A percentile compares a stretch with the other conserved stretches of the same genome.
Conservation (phyloP, 208 protist genomes). For the Leishmania amazonensis region DNA sequence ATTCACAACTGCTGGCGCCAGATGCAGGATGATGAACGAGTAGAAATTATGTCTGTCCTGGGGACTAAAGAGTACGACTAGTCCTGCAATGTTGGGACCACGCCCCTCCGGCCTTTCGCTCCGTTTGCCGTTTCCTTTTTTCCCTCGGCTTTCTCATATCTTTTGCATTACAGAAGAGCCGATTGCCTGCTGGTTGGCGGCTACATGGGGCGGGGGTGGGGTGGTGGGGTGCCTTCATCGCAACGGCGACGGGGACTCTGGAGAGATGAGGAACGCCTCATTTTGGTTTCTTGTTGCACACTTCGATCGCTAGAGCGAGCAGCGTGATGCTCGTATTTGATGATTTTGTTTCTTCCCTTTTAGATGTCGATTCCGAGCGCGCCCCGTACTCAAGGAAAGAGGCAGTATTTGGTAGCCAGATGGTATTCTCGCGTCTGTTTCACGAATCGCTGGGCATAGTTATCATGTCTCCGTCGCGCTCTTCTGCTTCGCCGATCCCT, state of each 20-base stretch:
- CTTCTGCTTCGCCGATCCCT: not conserved
- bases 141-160: not conserved
- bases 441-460: not conserved
- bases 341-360: not conserved
- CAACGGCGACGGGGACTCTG: not conserved
- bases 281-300: not conserved
- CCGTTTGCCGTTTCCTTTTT: not conserved
- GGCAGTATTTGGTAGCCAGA: not conserved
- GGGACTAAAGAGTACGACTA: conserved; percentile 38
- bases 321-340: not conserved
- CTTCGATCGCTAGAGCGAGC: not conserved
- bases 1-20: conserved; percentile 82
- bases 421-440: not conserved
- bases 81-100: not conserved
- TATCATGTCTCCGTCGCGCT: not conserved
- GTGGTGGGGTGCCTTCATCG: not conserved
- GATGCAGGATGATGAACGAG: conserved; percentile 85
- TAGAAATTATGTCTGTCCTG: conserved; percentile 78
- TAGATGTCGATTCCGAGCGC: not conserved
- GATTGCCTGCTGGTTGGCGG: not conserved
- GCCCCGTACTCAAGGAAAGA: not conserved
- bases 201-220: not conserved
- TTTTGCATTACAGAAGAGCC: not conserved
- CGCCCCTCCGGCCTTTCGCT: not conserved
- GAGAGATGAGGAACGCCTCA: not conserved